Evolutionary conservation across 495 filamentous ascomycete species (phyloP), one percentile per base, ranked within the genome.

Genomic region (Extremus antarcticus): DNA sequence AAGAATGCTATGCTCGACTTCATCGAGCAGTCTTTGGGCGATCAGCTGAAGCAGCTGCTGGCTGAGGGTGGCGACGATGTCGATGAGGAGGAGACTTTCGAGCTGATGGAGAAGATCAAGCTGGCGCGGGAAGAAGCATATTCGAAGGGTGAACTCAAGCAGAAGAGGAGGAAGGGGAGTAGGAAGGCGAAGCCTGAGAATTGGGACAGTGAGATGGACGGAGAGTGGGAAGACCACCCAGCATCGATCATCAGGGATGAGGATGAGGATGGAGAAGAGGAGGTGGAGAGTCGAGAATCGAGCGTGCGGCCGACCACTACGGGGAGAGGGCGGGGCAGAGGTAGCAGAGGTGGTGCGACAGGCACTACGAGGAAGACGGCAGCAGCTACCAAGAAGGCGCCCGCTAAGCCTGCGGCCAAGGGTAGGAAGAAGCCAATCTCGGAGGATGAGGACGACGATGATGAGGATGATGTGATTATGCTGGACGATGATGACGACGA

Each of bases 1-100:
- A 94, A 89, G 59, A 82, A 92, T 59, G 90, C 90, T 0, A 85
- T 97, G 78, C 84, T 94, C 61, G 79, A 78, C 61, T 97, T 97
- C 61, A 86, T 97, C 22, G 81, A 81, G 41, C 84, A 94, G 16
- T 88, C 85, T 21, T 73, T 97, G 1, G 74, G 79, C 15, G 80
- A 74, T 55, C 88, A 94, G 61, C 73, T 94, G 38, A 86, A 84
- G 61, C 78, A 88, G 49, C 70, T 99, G 47, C 69, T 86, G 66
- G 50, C 9, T 11, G 55, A 45, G 0, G 51, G 52, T 16, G 59
- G 54, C 20, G 53, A 71, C 0, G 65, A 89, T 11, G 80, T 83
- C 10, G 79, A 84, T 23, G 80, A 84, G 1, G 83, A 87, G 13
- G 79, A 83, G 22, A 71, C 95, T 20, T 77, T 79, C 3, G 74